These are phyloP conservation scores for Vickermania ingenoplastis DNA, from an alignment of 208 protist species.

Conservation along the genomic window DNA sequence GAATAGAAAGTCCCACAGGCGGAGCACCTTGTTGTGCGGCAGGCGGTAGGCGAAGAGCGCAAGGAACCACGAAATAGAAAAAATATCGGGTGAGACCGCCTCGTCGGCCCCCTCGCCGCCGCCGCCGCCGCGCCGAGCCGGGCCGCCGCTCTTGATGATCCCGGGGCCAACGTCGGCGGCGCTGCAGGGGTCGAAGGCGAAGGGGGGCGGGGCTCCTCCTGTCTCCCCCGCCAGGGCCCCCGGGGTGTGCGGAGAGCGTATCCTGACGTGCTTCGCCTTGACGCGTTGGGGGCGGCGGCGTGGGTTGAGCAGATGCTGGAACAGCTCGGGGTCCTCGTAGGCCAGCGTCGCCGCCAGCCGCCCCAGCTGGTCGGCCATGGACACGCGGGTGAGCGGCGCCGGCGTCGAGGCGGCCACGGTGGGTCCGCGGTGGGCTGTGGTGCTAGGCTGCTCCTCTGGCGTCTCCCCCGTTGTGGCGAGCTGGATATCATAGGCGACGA, in stretches of 20 bases:
- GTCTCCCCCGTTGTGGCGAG: background rate
- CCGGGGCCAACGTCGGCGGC: background rate
- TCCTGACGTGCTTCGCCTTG: background rate
- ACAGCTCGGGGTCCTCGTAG: conserved; percentile 89
- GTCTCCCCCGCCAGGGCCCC: no score
- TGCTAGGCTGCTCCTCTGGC: conserved; percentile 1
- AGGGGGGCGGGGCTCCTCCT: no score
- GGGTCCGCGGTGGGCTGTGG: background rate
- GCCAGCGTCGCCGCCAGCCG: conserved; percentile 45
- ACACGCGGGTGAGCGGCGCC: conserved; percentile 4
- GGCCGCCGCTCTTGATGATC: background rate
- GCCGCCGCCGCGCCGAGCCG: background rate
- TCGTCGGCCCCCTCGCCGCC: conserved; percentile 12
- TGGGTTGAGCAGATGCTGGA: conserved; percentile 63
- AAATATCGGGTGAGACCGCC: conserved; percentile 83
- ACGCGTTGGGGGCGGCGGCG: background rate
- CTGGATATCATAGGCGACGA: conserved; percentile 66
- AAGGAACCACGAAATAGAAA: conserved; percentile 94
- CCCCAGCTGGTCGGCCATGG: conserved; percentile 68
- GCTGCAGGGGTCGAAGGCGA: background rate
- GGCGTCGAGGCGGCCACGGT: conserved; percentile 6
- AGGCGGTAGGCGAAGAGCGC: conserved; percentile 85
- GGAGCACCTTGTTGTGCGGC: conserved; percentile 81
- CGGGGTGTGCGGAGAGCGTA: background rate
- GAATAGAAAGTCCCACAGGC: conserved; percentile 91